Conservation (phyloP, 1,284 basidiomycete species). For the Sparassis latifolia region DNA sequence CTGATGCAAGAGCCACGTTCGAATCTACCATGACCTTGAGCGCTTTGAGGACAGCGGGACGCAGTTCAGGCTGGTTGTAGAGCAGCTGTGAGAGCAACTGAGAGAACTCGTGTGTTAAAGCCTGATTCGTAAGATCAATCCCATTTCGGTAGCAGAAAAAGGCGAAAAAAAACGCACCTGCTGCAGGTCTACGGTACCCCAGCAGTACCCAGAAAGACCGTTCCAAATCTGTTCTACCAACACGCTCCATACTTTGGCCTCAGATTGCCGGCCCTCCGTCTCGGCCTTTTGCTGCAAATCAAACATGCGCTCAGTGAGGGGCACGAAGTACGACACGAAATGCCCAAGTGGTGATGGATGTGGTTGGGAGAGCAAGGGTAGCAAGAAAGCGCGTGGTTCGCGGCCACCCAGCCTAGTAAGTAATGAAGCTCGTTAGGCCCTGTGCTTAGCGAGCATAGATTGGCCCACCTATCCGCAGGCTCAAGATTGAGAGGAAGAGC, state of each 20-base stretch:
- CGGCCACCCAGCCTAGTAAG: slow-evolving; percentile 46
- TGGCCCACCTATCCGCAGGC: slow-evolving; percentile 64
- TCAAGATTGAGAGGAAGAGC: slow-evolving; percentile 85
- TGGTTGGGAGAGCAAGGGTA: slow-evolving; percentile 82
- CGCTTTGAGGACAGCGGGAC: slow-evolving; percentile 77
- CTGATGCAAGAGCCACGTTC: slow-evolving; percentile 43
- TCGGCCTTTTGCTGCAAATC: slow-evolving; percentile 77
- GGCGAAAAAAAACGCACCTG: slow-evolving; percentile 29
- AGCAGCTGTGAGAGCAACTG: slow-evolving; percentile 88
- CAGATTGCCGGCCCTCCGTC: slow-evolving; percentile 62
- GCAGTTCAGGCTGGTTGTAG: slow-evolving; percentile 82
- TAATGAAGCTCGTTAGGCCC: not conserved
- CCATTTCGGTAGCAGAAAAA: not conserved
- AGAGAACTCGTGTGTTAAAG: slow-evolving; percentile 71
- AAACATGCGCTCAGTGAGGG: slow-evolving; percentile 91
- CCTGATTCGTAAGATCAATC: slow-evolving; percentile 31
- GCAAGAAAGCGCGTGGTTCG: slow-evolving; percentile 83
- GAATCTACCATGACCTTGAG: slow-evolving; percentile 80
- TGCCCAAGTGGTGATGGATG: slow-evolving; percentile 80
- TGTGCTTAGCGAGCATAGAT: not conserved
- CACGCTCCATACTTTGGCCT: slow-evolving; percentile 93
- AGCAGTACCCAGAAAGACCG: slow-evolving; percentile 83
- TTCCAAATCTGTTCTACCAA: slow-evolving; percentile 92
- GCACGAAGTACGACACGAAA: slow-evolving; percentile 89
- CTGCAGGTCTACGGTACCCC: slow-evolving; percentile 50